Evolutionary conservation across 805 yeast species (phyloP).

Genomic region (Yarrowia osloensis): DNA sequence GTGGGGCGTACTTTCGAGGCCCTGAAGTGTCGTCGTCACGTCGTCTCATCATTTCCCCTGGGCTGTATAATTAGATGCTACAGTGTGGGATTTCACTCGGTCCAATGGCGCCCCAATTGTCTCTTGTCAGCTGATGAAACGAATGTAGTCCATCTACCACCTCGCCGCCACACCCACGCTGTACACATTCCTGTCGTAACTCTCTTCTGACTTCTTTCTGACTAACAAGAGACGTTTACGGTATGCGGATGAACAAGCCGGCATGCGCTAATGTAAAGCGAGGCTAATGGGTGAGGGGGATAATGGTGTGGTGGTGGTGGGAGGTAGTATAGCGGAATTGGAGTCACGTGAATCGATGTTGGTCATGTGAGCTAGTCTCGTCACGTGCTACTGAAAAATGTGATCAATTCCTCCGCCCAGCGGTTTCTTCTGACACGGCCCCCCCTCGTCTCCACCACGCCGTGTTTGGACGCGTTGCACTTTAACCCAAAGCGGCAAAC

Average conservation of each 20-base stretch:
- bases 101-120: too few relatives aligned
- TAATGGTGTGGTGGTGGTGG: neutral
- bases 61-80: too few relatives aligned
- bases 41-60: too few relatives aligned
- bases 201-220: neutral
- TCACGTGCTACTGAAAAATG: too few relatives aligned
- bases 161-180: neutral
- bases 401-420: too few relatives aligned
- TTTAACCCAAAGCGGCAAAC: slow-evolving; percentile 1
- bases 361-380: too few relatives aligned
- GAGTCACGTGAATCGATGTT: neutral
- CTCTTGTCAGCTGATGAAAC: too few relatives aligned
- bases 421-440: too few relatives aligned
- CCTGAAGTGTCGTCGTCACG: too few relatives aligned
- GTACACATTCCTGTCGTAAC: slow-evolving; percentile 3
- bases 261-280: neutral
- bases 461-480: neutral
- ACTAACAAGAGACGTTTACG: neutral
- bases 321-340: neutral
- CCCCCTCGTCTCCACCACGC: neutral
- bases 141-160: too few relatives aligned
- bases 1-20: neutral
- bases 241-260: slow-evolving; percentile 1
- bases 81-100: neutral
- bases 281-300: neutral